Conservation (phyloP, 768 basidiomycete genomes). For the Artomyces pyxidatus region DNA sequence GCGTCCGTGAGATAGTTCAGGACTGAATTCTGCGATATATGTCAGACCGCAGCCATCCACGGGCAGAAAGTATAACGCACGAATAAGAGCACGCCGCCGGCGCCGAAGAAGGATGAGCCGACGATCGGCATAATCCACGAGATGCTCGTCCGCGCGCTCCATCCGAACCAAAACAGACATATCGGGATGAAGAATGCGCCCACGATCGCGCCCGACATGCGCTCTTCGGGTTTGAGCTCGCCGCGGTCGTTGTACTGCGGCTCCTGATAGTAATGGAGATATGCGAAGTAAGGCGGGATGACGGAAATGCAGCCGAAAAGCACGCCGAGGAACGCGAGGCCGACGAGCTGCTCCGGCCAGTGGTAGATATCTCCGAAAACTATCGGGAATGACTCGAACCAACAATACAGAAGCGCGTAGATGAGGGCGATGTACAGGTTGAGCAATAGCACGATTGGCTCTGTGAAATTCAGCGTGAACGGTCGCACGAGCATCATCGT, state of each 20-base stretch:
- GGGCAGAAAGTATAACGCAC: too few relatives aligned
- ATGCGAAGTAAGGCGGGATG: neutral
- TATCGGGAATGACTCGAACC: slow-evolving; percentile 25
- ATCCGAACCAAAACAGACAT: slow-evolving; percentile 26
- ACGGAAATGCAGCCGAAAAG: neutral
- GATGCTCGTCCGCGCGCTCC: slow-evolving; percentile 18
- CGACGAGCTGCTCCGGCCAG: slow-evolving; percentile 22
- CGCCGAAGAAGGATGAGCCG: slow-evolving; percentile 22
- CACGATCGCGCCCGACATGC: slow-evolving; percentile 24
- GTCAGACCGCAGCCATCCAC: too few relatives aligned
- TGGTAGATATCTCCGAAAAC: slow-evolving; percentile 24
- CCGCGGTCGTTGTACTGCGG: neutral
- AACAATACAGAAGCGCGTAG: slow-evolving; percentile 23
- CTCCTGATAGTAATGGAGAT: neutral
- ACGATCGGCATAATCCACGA: slow-evolving; percentile 27
- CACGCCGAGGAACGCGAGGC: slow-evolving; percentile 21
- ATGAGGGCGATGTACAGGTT: slow-evolving; percentile 25
- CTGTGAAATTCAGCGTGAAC: slow-evolving; percentile 19
- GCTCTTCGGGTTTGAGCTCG: slow-evolving; percentile 17
- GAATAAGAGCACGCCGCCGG: slow-evolving; percentile 24
- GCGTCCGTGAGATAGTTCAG: slow-evolving; percentile 24
- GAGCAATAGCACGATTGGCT: slow-evolving; percentile 21
- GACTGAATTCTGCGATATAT: slow-evolving; percentile 9
- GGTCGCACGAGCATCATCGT: slow-evolving; percentile 21
- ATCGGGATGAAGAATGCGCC: slow-evolving; percentile 25